Conservation (phyloP, 768 basidiomycete genomes). For the Boletus sp. region DNA sequence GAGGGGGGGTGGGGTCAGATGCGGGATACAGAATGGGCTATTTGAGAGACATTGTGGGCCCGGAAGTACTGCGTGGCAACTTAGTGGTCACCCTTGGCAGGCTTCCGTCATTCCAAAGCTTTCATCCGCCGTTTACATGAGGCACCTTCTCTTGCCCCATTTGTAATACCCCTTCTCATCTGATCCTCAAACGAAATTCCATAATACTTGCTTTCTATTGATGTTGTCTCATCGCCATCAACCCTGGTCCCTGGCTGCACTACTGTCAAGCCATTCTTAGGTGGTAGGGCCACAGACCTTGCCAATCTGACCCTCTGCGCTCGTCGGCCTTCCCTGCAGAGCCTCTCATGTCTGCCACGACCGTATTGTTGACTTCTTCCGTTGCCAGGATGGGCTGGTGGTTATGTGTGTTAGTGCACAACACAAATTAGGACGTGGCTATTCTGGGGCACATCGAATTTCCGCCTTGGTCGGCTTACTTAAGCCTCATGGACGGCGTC, state of each 20-base stretch:
- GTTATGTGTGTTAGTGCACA: no score
- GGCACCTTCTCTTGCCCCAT: slow-evolving; percentile 16
- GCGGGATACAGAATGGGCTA: slow-evolving; percentile 8
- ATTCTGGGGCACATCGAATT: neutral
- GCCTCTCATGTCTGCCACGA: neutral
- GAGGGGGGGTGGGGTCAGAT: neutral
- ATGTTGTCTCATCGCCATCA: neutral
- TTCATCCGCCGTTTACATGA: slow-evolving; percentile 23
- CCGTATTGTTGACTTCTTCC: neutral
- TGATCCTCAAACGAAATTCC: slow-evolving; percentile 16
- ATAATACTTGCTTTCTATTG: slow-evolving; percentile 13
- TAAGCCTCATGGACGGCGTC: neutral
- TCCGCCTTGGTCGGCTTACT: neutral
- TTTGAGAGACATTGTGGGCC: slow-evolving; percentile 10
- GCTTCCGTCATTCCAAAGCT: slow-evolving; percentile 23
- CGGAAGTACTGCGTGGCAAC: slow-evolving; percentile 5
- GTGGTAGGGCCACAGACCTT: neutral
- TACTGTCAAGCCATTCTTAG: neutral
- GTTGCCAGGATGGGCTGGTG: neutral
- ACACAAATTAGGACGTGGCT: neutral
- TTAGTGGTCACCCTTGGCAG: slow-evolving; percentile 10
- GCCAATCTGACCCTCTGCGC: neutral
- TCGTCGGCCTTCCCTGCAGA: neutral
- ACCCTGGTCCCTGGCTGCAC: slow-evolving; percentile 12
- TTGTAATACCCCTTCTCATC: slow-evolving; percentile 8